phyloP scores from a whole-genome alignment of 768 basidiomycete species.

The Rhodotorula graminis region DNA sequence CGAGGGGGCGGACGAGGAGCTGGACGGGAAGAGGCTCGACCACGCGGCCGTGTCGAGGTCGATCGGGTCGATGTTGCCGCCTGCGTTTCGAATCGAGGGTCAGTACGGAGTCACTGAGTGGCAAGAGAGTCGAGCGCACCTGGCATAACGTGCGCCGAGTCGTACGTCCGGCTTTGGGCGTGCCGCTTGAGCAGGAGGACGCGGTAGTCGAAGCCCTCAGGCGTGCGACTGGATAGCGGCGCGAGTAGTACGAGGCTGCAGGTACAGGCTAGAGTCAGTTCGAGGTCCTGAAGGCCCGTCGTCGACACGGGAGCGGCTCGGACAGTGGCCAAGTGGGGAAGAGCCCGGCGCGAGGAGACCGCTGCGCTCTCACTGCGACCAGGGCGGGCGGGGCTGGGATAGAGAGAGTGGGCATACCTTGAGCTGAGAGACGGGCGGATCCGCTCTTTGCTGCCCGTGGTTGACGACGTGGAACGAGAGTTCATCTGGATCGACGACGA shows the following conservation, averaged over 20 bases:
- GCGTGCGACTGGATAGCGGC: neutral
- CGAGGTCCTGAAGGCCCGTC: too few species aligned
- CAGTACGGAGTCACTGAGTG: neutral
- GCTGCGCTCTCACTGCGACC: too few species aligned
- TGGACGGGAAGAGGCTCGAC: conserved; percentile 1
- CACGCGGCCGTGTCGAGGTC: conserved; percentile 1
- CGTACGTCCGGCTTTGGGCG: conserved; percentile 14
- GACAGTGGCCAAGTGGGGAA: too few species aligned
- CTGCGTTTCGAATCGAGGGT: neutral
- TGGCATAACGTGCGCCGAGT: conserved; percentile 38
- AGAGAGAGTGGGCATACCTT: neutral
- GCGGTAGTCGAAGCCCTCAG: conserved; percentile 38
- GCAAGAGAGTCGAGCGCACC: conserved; percentile 7
- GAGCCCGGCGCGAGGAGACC: too few species aligned
- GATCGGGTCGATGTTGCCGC: conserved; percentile 30
- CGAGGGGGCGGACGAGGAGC: neutral
- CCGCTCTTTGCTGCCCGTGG: neutral
- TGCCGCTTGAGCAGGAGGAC: conserved; percentile 35
- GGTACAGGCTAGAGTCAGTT: too few species aligned
- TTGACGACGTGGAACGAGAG: too few species aligned
- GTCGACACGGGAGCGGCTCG: too few species aligned
- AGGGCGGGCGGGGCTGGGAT: too few species aligned
- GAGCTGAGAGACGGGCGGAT: neutral
- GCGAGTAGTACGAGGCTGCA: conserved; percentile 18
- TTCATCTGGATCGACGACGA: neutral